Conservation (phyloP, 805 yeast species). For the Tetrapisispora nanseiensis region DNA sequence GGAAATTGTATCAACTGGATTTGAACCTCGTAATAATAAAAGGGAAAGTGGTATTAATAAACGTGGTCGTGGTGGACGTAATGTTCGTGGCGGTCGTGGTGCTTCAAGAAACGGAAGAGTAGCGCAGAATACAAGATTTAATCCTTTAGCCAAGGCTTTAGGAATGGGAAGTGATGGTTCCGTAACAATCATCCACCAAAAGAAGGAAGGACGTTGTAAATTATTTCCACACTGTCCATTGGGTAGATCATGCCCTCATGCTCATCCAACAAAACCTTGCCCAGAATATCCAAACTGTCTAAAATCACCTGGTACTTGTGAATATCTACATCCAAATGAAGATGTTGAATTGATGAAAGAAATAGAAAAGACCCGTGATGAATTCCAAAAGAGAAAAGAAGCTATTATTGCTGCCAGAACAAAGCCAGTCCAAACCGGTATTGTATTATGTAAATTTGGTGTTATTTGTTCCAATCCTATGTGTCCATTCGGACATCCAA, state of each 20-base stretch:
- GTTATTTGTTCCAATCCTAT: constrained; percentile 61
- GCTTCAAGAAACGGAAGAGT: constrained; percentile 6
- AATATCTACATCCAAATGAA: constrained; percentile 74
- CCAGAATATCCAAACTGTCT: constrained; percentile 69
- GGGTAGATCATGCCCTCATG: constrained; percentile 56
- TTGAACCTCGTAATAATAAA: constrained; percentile 16
- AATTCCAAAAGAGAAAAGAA: constrained; percentile 36
- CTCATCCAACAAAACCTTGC: constrained; percentile 76
- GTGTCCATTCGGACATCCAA: constrained; percentile 89
- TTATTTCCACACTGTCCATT: constrained; percentile 61
- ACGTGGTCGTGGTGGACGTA: constrained; percentile 17
- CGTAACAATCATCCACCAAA: constrained; percentile 33
- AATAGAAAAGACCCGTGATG: constrained; percentile 51
- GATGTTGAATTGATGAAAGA: constrained; percentile 66
- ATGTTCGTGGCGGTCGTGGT: constrained; percentile 16
- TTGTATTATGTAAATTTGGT: constrained; percentile 68
- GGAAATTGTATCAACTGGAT: constrained; percentile 9
- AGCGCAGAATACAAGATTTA: constrained; percentile 26
- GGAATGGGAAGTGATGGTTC: constrained; percentile 25
- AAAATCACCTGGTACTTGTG: constrained; percentile 73
- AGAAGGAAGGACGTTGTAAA: constrained; percentile 56
- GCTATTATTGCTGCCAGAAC: constrained; percentile 28
- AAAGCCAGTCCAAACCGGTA: constrained; percentile 37
- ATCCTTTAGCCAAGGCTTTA: constrained; percentile 33
- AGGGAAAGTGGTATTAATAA: constrained; percentile 15